Evolutionary conservation across 2,329 filamentous ascomycete species (phyloP).

Genomic region (Beauveria asiatica): DNA sequence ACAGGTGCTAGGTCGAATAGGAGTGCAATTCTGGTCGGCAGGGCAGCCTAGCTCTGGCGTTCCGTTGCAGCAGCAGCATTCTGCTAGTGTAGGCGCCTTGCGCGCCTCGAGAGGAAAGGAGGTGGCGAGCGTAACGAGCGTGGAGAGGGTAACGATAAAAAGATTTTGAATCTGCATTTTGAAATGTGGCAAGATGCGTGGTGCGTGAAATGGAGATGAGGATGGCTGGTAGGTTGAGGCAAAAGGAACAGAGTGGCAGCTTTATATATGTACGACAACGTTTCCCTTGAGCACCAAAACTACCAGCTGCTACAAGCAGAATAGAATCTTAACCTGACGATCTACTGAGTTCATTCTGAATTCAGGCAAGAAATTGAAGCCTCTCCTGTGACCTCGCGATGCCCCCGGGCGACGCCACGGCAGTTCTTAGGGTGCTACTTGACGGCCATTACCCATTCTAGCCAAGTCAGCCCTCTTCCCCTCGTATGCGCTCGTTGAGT

Average conservation of each 20-base stretch:
- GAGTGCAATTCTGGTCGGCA: slow-evolving; percentile 11
- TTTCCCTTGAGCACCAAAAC: neutral
- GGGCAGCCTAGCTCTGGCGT: slow-evolving; percentile 12
- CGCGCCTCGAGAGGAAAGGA: slow-evolving; percentile 8
- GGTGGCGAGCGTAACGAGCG: neutral
- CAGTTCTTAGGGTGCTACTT: neutral
- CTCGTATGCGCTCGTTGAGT: neutral
- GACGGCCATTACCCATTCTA: neutral
- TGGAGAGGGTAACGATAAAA: neutral
- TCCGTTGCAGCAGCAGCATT: slow-evolving; percentile 14
- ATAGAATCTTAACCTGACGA: neutral
- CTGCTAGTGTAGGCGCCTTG: slow-evolving; percentile 11
- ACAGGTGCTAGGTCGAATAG: slow-evolving; percentile 9
- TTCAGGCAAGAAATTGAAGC: neutral
- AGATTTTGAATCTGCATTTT: neutral
- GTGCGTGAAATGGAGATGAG: neutral
- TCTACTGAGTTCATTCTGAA: neutral
- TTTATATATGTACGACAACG: neutral
- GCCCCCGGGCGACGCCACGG: neutral
- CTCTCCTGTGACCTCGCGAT: neutral
- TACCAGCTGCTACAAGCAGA: neutral
- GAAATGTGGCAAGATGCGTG: neutral
- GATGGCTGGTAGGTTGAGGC: neutral
- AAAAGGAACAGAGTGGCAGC: neutral
- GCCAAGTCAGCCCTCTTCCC: neutral